phyloP scores from a whole-genome alignment of 2,329 filamentous ascomycete species.

The Scedosporium minutisporum region DNA sequence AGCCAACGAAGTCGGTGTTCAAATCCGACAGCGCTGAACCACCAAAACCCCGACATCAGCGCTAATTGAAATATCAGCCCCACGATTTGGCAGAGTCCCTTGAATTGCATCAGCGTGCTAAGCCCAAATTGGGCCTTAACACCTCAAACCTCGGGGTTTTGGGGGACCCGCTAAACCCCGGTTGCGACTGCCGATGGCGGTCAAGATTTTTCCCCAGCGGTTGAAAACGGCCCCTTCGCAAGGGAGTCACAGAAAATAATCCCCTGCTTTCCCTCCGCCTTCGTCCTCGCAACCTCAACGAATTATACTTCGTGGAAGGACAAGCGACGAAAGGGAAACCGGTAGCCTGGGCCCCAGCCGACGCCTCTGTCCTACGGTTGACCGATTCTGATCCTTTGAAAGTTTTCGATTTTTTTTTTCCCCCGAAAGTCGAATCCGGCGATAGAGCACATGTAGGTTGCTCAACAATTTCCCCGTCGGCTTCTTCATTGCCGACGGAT shows the following conservation, averaged over 20 bases:
- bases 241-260: neutral
- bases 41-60: neutral
- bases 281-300: neutral
- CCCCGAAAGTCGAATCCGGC: neutral
- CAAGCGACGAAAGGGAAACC: neutral
- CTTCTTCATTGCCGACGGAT: neutral
- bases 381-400: neutral
- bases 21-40: neutral
- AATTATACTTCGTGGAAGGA: no score
- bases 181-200: conserved; percentile 3
- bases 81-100: neutral
- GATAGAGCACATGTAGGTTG: neutral
- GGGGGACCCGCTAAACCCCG: neutral
- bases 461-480: neutral
- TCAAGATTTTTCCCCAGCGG: neutral
- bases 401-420: neutral
- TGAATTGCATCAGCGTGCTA: neutral
- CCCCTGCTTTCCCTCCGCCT: neutral
- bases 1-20: no score
- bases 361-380: neutral
- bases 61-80: neutral
- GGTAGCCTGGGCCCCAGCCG: neutral
- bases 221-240: neutral
- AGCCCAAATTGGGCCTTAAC: neutral
- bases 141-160: neutral